phyloP scores from a whole-genome alignment of 2,329 filamentous ascomycete genomes.

The Venturia aucupariae region DNA sequence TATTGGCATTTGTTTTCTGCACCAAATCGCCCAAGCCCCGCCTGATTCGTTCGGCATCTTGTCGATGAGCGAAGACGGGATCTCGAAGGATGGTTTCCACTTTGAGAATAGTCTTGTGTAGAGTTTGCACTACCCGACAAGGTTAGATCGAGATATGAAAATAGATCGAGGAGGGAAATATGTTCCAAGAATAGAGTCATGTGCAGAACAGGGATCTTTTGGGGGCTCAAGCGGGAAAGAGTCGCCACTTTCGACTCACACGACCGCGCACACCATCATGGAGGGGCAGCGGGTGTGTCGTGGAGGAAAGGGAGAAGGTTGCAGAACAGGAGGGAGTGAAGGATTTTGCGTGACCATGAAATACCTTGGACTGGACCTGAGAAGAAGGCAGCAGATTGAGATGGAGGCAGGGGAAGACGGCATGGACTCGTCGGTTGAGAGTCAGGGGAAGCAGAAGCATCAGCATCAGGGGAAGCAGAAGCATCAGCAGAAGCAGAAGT shows the following conservation, averaged over 20 bases:
- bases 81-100: conserved; percentile 6
- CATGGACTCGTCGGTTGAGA: not conserved
- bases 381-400: not conserved
- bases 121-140: conserved; percentile 2
- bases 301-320: not conserved
- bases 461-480: not conserved
- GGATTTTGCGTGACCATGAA: not conserved
- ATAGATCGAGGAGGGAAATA: not conserved
- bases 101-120: conserved; percentile 5
- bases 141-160: not conserved
- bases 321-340: not conserved
- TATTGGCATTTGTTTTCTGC: not conserved
- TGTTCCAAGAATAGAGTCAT: not conserved
- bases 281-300: not conserved
- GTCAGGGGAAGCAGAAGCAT: not conserved
- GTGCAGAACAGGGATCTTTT: not conserved
- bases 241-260: conserved; percentile 6
- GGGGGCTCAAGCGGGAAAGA: not conserved
- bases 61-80: not conserved
- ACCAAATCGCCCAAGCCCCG: not conserved
- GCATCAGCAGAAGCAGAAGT: not conserved
- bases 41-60: conserved; percentile 11
- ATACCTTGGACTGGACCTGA: not conserved
- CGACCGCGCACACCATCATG: not conserved
- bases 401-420: not conserved